These are phyloP conservation scores for Aureobasidium lini DNA, from an alignment of 2,329 filamentous ascomycete genomes.

Conservation along the genomic window DNA sequence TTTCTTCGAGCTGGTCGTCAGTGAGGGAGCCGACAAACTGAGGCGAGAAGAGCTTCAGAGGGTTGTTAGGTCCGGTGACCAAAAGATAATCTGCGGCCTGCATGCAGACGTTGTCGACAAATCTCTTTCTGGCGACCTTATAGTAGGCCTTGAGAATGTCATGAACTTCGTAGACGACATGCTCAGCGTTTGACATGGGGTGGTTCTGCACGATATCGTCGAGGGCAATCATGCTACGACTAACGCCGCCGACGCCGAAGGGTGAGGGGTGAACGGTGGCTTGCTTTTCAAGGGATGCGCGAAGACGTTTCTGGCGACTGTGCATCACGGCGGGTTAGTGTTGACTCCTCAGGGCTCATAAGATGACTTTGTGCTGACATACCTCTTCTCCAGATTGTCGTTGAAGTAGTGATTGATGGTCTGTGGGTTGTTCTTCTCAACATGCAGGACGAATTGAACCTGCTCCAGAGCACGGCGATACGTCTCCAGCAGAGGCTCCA, in stretches of 20 bases:
- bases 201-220: slow-evolving; percentile 18
- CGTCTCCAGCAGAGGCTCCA: slow-evolving; percentile 37
- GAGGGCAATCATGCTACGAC: slow-evolving; percentile 18
- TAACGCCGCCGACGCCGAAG: background rate
- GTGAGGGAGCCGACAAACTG: slow-evolving; percentile 44
- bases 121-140: slow-evolving; percentile 51
- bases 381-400: slow-evolving; percentile 36
- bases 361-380: background rate
- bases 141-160: slow-evolving; percentile 57
- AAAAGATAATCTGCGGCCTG: slow-evolving; percentile 52
- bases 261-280: slow-evolving; percentile 4
- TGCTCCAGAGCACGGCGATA: slow-evolving; percentile 46
- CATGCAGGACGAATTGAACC: slow-evolving; percentile 43
- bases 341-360: too few relatives aligned
- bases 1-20: slow-evolving; percentile 42
- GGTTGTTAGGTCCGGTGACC: slow-evolving; percentile 42
- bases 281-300: slow-evolving; percentile 13
- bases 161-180: slow-evolving; percentile 47
- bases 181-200: slow-evolving; percentile 31
- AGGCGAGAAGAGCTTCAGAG: slow-evolving; percentile 47
- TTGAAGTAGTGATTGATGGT: slow-evolving; percentile 51
- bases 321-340: background rate
- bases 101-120: slow-evolving; percentile 55
- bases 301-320: slow-evolving; percentile 19
- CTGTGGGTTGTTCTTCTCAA: slow-evolving; percentile 42